Percentiles rank a stretch among this genome's conserved stretches.
phyloP scores from a whole-genome alignment of 2,329 filamentous ascomycete species.

The Pseudocercospora musae region DNA sequence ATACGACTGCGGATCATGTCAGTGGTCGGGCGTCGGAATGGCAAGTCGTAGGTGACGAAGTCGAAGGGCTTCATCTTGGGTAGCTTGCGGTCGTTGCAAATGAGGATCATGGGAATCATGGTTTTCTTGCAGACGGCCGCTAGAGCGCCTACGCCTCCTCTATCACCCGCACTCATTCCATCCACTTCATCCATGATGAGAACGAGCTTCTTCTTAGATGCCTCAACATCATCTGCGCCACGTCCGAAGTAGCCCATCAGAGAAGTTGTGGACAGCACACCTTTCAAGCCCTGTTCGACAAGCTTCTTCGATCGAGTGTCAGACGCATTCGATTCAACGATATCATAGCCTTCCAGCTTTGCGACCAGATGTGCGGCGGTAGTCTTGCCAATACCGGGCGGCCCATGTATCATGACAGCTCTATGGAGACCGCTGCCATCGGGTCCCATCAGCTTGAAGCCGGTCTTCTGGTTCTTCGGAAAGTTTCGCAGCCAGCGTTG shows the following conservation, averaged over 20 bases:
- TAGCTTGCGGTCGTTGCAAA: conserved; percentile 89
- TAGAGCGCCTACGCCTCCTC: conserved; percentile 89
- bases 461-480: conserved; percentile 70
- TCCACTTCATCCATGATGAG: conserved; percentile 99
- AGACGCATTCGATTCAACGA: conserved; percentile 93
- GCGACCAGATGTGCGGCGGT: conserved; percentile 93
- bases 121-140: conserved; percentile 95
- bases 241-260: conserved; percentile 83
- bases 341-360: conserved; percentile 86
- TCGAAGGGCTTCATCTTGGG: conserved; percentile 99
- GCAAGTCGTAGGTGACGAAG: conserved; percentile 75
- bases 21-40: conserved; percentile 83
- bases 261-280: conserved; percentile 90
- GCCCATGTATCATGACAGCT: conserved; percentile 92
- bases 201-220: conserved; percentile 85
- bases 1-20: conserved; percentile 89
- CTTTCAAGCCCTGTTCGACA: conserved; percentile 81
- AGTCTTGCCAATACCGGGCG: conserved; percentile 95
- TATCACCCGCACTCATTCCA: conserved; percentile 95
- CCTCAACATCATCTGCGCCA: conserved; percentile 75
- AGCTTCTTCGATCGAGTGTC: conserved; percentile 95
- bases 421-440: conserved; percentile 81
- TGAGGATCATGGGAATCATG: conserved; percentile 89
- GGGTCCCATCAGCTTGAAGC: conserved; percentile 77
- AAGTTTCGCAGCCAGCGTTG: conserved; percentile 84